Percentiles rank a stretch among this genome's conserved stretches.
phyloP scores from a whole-genome alignment of 805 yeast species.

The Wickerhamiella slavikovae region DNA sequence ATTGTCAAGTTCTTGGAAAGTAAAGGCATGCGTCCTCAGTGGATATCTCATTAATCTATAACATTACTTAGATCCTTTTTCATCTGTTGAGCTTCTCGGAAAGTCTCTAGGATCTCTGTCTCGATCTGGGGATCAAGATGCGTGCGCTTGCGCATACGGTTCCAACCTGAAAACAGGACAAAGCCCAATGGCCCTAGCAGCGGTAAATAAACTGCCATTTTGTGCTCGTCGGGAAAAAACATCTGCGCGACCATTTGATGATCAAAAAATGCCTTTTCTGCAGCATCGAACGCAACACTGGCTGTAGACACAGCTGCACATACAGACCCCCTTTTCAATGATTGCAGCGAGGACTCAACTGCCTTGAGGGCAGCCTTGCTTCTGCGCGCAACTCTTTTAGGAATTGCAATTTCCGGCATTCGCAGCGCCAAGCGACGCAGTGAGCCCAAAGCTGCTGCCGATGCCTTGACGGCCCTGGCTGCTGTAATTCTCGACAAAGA shows the following conservation, averaged over 20 bases:
- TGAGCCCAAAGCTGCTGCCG: slow-evolving; percentile 54
- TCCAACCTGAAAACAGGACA: slow-evolving; percentile 24
- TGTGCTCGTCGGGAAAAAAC: slow-evolving; percentile 89
- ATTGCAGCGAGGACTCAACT: slow-evolving; percentile 21
- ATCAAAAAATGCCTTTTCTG: slow-evolving; percentile 73
- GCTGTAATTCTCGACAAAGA: slow-evolving; percentile 39
- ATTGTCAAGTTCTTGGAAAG: slow-evolving; percentile 25
- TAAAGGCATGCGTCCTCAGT: slow-evolving; percentile 30
- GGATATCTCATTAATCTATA: slow-evolving; percentile 35
- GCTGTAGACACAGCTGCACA: slow-evolving; percentile 21
- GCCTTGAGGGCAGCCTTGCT: slow-evolving; percentile 31
- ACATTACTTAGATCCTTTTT: neutral
- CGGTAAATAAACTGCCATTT: slow-evolving; percentile 83
- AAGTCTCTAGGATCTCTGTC: slow-evolving; percentile 2
- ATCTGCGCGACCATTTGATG: slow-evolving; percentile 90
- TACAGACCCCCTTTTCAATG: slow-evolving; percentile 19
- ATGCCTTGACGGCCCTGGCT: slow-evolving; percentile 34
- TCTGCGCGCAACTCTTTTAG: slow-evolving; percentile 40
- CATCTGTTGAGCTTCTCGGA: neutral
- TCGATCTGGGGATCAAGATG: neutral
- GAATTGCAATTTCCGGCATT: slow-evolving; percentile 66
- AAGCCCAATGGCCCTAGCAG: slow-evolving; percentile 67
- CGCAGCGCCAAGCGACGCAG: slow-evolving; percentile 46
- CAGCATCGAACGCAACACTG: slow-evolving; percentile 34
- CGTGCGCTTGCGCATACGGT: slow-evolving; percentile 2